Conservation (phyloP, 2,329 filamentous ascomycete species). For the Penicillium italicum region DNA sequence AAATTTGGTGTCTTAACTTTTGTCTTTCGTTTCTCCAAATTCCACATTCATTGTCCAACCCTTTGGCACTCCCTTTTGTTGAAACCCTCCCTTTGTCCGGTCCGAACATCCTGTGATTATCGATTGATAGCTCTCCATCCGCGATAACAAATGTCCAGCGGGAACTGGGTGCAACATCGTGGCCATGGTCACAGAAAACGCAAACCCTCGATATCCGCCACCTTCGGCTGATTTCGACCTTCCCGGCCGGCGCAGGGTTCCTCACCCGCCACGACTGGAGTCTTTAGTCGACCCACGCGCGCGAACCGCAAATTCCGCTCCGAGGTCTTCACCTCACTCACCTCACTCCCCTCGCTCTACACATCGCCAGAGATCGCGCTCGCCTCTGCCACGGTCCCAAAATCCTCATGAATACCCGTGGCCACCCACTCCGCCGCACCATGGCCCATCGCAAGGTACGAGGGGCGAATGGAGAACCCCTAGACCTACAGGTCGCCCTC, state of each 20-base stretch:
- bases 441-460: constrained; percentile 17
- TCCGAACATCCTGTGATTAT: background rate
- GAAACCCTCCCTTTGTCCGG: background rate
- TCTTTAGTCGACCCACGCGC: constrained; percentile 30
- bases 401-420: constrained; percentile 15
- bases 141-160: constrained; percentile 42
- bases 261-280: constrained; percentile 30
- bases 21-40: constrained; percentile 9
- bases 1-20: constrained; percentile 12
- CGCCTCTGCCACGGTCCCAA: constrained; percentile 18
- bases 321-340: constrained; percentile 19
- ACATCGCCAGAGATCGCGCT: constrained; percentile 20
- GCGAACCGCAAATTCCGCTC: constrained; percentile 17
- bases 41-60: background rate
- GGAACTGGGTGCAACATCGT: constrained; percentile 36
- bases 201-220: constrained; percentile 35
- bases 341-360: constrained; percentile 20
- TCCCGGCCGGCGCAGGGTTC: constrained; percentile 29
- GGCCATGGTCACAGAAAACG: constrained; percentile 47
- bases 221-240: constrained; percentile 30
- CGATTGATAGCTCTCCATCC: constrained; percentile 11
- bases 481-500: constrained; percentile 20
- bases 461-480: constrained; percentile 17
- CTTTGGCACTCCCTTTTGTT: background rate
- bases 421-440: constrained; percentile 16